phyloP scores from a whole-genome alignment of 345 rosid species.

The Populus simonii region DNA sequence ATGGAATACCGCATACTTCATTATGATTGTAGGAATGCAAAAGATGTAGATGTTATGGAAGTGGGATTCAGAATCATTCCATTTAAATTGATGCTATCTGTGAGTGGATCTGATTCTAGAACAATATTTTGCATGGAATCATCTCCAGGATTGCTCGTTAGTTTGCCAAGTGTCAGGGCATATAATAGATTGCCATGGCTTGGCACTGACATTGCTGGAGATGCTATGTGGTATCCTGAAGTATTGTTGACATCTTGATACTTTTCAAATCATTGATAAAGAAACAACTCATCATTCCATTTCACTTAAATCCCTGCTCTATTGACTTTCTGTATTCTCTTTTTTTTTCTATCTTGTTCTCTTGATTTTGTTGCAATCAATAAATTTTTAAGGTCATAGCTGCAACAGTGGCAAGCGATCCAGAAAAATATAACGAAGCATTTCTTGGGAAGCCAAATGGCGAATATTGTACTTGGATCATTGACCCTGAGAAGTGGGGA shows the following conservation, averaged over 20 bases:
- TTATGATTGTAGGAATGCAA: not conserved
- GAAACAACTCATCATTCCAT: not conserved
- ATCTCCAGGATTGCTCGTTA: not conserved
- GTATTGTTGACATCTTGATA: not conserved
- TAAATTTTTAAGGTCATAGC: constrained; percentile 71
- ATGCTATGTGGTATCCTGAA: not conserved
- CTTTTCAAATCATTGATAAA: not conserved
- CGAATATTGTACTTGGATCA: constrained; percentile 91
- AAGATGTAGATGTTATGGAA: not conserved
- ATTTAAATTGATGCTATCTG: not conserved
- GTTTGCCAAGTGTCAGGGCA: not conserved
- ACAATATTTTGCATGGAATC: not conserved
- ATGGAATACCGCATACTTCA: not conserved
- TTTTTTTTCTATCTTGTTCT: not conserved
- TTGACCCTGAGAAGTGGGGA: constrained; percentile 93
- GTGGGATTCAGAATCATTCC: too few species aligned
- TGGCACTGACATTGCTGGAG: not conserved
- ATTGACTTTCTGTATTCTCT: not conserved
- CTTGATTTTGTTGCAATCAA: constrained; percentile 7
- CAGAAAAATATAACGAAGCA: constrained; percentile 72
- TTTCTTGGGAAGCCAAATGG: constrained; percentile 76
- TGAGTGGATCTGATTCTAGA: not conserved
- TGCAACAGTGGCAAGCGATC: constrained; percentile 75
- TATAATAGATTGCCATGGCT: not conserved
- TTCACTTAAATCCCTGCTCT: not conserved